phyloP scores from a whole-genome alignment of 345 rosid genomes.

The Eucalyptus microcorys region DNA sequence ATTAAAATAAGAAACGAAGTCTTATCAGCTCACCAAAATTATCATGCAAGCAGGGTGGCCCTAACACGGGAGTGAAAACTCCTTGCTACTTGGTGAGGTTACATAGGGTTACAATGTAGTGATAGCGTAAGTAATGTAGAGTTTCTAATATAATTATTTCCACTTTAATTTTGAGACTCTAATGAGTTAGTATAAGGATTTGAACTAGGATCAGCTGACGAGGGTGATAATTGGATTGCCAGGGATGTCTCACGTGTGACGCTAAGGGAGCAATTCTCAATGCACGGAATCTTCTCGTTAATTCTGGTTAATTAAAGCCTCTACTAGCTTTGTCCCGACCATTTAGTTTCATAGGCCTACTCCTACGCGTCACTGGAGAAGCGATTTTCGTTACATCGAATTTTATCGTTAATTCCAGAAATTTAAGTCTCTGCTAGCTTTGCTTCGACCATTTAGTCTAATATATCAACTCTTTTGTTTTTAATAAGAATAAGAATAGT shows the following conservation, averaged over 20 bases:
- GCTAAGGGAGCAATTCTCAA: not conserved
- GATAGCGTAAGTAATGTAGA: not conserved
- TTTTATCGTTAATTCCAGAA: too few relatives aligned
- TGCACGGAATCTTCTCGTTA: not conserved
- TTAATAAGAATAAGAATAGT: not conserved
- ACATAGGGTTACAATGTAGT: too few relatives aligned
- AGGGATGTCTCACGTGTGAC: not conserved
- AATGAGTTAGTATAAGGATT: not conserved
- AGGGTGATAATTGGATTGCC: not conserved
- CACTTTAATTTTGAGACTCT: not conserved
- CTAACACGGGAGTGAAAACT: too few relatives aligned
- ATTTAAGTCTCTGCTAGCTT: too few relatives aligned
- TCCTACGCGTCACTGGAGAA: not conserved
- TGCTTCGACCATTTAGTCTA: too few relatives aligned
- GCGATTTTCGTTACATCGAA: too few relatives aligned
- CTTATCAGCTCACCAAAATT: too few relatives aligned
- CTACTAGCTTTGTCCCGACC: not conserved
- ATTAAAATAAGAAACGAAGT: too few relatives aligned
- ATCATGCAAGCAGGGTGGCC: too few relatives aligned
- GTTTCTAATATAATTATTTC: not conserved
- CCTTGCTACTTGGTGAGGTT: too few relatives aligned
- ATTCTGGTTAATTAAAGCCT: not conserved
- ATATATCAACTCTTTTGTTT: too few relatives aligned
- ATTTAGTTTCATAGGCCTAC: not conserved
- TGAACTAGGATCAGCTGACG: not conserved